phyloP scores from a whole-genome alignment of 306 rosid species.

The Cucurbita moschata region DNA sequence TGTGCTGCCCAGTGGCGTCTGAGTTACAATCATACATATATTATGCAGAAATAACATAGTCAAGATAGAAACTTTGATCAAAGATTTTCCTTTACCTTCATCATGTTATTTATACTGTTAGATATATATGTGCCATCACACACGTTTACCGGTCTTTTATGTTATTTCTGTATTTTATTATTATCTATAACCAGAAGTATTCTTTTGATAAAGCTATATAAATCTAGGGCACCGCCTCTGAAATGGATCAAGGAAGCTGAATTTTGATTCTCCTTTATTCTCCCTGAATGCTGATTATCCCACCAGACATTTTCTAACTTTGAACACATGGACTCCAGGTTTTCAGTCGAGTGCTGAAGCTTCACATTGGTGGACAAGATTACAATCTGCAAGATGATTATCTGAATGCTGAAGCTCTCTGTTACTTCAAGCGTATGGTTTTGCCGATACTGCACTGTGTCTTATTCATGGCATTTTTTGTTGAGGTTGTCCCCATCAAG shows the following conservation, averaged over 20 bases:
- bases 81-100: neutral
- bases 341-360: neutral
- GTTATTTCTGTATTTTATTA: neutral
- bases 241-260: neutral
- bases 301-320: neutral
- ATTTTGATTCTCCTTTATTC: neutral
- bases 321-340: neutral
- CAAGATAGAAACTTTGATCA: neutral
- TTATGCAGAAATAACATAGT: neutral
- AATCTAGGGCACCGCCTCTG: neutral
- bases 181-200: neutral
- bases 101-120: neutral
- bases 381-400: neutral
- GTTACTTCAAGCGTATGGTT: neutral
- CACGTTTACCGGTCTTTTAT: neutral
- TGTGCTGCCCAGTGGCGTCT: neutral
- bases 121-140: neutral
- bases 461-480: constrained; percentile 4
- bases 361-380: neutral
- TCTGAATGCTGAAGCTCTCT: neutral
- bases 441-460: neutral
- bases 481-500: neutral
- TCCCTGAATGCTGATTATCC: neutral
- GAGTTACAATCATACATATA: neutral
- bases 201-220: neutral